Percentiles rank a stretch among this genome's conserved stretches.
Evolutionary conservation across 106 monocot genomes (phyloP).

Genomic region (Posidonia australis): DNA sequence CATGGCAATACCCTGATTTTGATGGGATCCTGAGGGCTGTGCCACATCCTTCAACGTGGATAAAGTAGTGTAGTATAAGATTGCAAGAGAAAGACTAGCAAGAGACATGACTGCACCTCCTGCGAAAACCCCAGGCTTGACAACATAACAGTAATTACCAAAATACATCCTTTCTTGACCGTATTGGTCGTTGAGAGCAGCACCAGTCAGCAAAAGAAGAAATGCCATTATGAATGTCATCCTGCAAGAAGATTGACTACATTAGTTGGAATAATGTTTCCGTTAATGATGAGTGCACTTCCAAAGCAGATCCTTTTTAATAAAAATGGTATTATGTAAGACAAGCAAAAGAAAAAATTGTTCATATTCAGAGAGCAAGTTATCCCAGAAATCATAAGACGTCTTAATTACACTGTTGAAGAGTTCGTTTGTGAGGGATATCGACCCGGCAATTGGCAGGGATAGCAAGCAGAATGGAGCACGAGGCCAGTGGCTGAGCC

Average conservation of each 20-base stretch:
- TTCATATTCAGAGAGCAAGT: no score
- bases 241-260: slow-evolving; percentile 2
- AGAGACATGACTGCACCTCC: slow-evolving; percentile 12
- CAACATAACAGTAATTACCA: slow-evolving; percentile 8
- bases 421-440: no score
- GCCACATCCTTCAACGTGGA: background rate
- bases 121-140: slow-evolving; percentile 14
- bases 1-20: slow-evolving; percentile 66
- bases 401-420: no score
- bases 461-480: no score
- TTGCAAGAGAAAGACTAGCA: slow-evolving; percentile 4
- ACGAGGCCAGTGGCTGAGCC: no score
- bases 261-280: no score
- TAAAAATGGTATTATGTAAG: no score
- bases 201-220: slow-evolving; percentile 10
- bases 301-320: no score
- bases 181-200: slow-evolving; percentile 4
- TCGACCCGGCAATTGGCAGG: no score
- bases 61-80: slow-evolving; percentile 7
- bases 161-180: slow-evolving; percentile 5
- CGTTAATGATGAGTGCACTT: no score
- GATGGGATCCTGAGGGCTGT: background rate
- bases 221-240: slow-evolving; percentile 14
- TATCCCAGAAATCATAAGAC: no score
- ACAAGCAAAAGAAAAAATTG: no score